Base-by-base conservation (phyloP, 208 protist species). In the Porcisia hertigi region DNA sequence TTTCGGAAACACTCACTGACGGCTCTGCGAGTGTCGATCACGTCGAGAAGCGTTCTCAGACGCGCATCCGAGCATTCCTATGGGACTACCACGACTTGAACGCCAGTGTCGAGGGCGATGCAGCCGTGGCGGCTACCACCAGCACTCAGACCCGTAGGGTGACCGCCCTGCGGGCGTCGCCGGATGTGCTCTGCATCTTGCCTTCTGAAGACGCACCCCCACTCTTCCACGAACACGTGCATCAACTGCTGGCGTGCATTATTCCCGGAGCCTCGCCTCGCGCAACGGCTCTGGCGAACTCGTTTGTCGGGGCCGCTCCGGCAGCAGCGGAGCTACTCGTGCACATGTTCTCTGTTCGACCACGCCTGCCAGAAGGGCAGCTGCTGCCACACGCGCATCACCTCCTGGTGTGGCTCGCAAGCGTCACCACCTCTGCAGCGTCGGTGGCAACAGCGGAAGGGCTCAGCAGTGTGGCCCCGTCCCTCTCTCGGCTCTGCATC, bases 331-430 rank as follows among this genome's bases (percentile, higher is more conserved):
- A 77, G 53, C 58, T 82, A 14, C 53, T 82, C 0, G 53, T 75
- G 34, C 65, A 71, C 25, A 47, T 82, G 7, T 75, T 77, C 39
- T 60, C 53, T 36, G 41, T 82, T 0, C 78, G 73, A 12, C 78
- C 78, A n/a, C 72, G 78, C 2, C 43, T 82, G 41, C 78, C 78
- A 41, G 66, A 65, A 34, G 72, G 41, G 59, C 66, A 62, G 73
- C 65, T 78, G 58, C 60, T 82, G 23, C 78, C 78, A 25, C 78
- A 75, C 52, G 78, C 69, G 52, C 78, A 82, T 54, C 72, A 36
- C 8, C 73, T 78, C 12, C 66, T 82, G 8, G 69, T 78, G 55
- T 74, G 67, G 73, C 78, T 82, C 14, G 65, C 78, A 14, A 66
- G 64, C 34, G 25, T 67, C 3, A 47, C 52, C 54, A 14, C 39